These are phyloP conservation scores for Phytophthora rubi DNA, from an alignment of 352 stramenopile genomes.

Conservation along the genomic window DNA sequence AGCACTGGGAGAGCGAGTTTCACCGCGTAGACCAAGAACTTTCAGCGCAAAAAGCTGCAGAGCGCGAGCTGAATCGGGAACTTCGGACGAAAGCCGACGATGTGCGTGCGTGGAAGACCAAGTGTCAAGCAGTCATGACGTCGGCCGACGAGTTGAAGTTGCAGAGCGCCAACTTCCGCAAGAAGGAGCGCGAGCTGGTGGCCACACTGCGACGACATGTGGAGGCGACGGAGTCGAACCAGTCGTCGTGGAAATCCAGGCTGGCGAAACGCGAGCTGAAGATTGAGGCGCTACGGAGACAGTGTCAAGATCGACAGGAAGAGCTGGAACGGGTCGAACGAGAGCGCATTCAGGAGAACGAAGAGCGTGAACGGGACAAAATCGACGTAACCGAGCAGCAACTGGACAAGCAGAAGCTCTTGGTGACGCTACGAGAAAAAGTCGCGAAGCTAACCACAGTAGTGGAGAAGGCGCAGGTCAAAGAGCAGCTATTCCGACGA, in stretches of 20 bases:
- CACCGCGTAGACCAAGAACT: slow-evolving; percentile 39
- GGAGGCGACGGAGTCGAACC: slow-evolving; percentile 28
- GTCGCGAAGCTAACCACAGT: slow-evolving; percentile 21
- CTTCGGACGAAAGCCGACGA: slow-evolving; percentile 41
- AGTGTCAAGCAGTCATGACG: slow-evolving; percentile 42
- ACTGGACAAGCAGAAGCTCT: slow-evolving; percentile 43
- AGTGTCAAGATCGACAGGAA: slow-evolving; percentile 38
- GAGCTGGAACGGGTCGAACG: slow-evolving; percentile 21
- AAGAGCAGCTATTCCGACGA: slow-evolving; percentile 51
- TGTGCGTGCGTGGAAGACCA: slow-evolving; percentile 48
- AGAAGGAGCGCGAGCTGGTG: slow-evolving; percentile 32
- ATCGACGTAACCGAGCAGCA: slow-evolving; percentile 34
- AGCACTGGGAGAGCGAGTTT: slow-evolving; percentile 64
- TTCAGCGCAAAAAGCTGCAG: slow-evolving; percentile 20
- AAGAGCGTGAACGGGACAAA: slow-evolving; percentile 31
- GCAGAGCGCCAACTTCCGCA: slow-evolving; percentile 31
- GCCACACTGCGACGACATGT: slow-evolving; percentile 26
- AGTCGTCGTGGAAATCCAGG: slow-evolving; percentile 34
- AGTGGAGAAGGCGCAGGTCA: slow-evolving; percentile 52
- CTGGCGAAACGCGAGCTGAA: slow-evolving; percentile 44
- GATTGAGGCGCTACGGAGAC: slow-evolving; percentile 40
- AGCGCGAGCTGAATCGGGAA: slow-evolving; percentile 15
- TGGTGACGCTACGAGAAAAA: slow-evolving; percentile 36
- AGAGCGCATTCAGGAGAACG: slow-evolving; percentile 27
- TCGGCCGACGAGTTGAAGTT: slow-evolving; percentile 47